phyloP scores from a whole-genome alignment of 306 rosid species.

The Begonia masoniana region DNA sequence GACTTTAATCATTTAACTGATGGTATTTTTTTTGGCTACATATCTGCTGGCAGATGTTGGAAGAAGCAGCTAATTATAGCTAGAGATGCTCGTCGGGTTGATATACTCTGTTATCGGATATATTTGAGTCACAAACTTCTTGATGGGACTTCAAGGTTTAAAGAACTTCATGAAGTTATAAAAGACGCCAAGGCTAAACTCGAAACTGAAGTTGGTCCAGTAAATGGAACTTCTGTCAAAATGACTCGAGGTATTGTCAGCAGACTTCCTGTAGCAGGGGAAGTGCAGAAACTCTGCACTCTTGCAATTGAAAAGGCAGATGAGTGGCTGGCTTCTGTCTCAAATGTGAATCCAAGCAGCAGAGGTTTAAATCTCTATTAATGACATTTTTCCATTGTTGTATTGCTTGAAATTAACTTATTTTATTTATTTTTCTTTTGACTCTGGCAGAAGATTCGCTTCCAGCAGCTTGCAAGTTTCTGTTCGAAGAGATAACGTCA shows the following conservation, averaged over 20 bases:
- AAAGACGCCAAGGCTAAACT: constrained; percentile 80
- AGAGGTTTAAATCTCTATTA: constrained; percentile 43
- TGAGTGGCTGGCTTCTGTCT: constrained; percentile 56
- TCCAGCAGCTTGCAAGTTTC: constrained; percentile 97
- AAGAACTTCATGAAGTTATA: constrained; percentile 68
- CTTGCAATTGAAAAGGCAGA: constrained; percentile 83
- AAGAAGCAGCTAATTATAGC: constrained; percentile 88
- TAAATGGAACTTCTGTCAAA: constrained; percentile 81
- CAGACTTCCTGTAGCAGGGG: constrained; percentile 85
- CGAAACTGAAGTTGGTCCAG: constrained; percentile 82
- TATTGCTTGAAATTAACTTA: constrained; percentile 13
- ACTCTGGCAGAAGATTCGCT: constrained; percentile 73
- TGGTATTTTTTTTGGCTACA: constrained; percentile 15
- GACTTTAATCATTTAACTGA: constrained; percentile 4
- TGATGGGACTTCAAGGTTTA: constrained; percentile 68
- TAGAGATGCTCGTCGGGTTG: constrained; percentile 94
- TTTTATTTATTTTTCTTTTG: constrained; percentile 12
- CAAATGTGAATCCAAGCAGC: constrained; percentile 42
- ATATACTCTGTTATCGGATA: constrained; percentile 78
- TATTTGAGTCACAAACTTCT: constrained; percentile 86
- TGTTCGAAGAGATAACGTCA: constrained; percentile 76
- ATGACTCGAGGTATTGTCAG: constrained; percentile 97
- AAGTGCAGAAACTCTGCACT: constrained; percentile 76
- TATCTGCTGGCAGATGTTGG: constrained; percentile 57
- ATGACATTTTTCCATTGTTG: constrained; percentile 3